phyloP scores from a whole-genome alignment of 1,284 basidiomycete species.

The Chalciporus sp. region DNA sequence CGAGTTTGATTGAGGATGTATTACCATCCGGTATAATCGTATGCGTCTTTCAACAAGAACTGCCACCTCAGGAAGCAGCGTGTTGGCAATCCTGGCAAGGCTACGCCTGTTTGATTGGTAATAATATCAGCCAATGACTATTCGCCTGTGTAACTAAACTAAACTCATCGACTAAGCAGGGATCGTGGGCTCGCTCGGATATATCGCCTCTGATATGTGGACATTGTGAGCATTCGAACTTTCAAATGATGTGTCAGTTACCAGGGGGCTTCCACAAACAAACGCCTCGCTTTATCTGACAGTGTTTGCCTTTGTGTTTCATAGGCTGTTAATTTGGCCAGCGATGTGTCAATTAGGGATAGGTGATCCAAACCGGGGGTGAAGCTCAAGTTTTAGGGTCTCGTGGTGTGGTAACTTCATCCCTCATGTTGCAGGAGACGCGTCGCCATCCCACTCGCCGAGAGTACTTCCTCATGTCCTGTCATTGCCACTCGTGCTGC shows the following conservation, averaged over 20 bases:
- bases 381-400: conserved; percentile 9
- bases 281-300: conserved; percentile 27
- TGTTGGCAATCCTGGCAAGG: conserved; percentile 5
- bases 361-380: conserved; percentile 28
- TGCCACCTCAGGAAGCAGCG: conserved; percentile 5
- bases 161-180: conserved; percentile 19
- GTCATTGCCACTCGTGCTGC: conserved; percentile 23
- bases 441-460: conserved; percentile 19
- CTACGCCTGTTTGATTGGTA: conserved; percentile 21
- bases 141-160: conserved; percentile 11
- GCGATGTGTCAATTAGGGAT: conserved; percentile 33
- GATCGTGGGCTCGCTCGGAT: conserved; percentile 9
- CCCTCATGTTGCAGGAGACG: conserved; percentile 23
- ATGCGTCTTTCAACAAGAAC: conserved; percentile 11
- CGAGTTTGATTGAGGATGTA: background rate
- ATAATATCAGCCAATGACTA: conserved; percentile 30
- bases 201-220: conserved; percentile 34
- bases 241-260: conserved; percentile 23
- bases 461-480: conserved; percentile 32
- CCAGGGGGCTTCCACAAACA: conserved; percentile 22
- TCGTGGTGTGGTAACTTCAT: conserved; percentile 28
- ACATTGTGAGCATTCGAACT: conserved; percentile 20
- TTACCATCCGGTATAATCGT: background rate
- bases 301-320: conserved; percentile 30
- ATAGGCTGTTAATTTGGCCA: conserved; percentile 35